These are phyloP conservation scores for Teratosphaeria pseudoeucalypti DNA, from an alignment of 2,329 filamentous ascomycete species.

Conservation along the genomic window DNA sequence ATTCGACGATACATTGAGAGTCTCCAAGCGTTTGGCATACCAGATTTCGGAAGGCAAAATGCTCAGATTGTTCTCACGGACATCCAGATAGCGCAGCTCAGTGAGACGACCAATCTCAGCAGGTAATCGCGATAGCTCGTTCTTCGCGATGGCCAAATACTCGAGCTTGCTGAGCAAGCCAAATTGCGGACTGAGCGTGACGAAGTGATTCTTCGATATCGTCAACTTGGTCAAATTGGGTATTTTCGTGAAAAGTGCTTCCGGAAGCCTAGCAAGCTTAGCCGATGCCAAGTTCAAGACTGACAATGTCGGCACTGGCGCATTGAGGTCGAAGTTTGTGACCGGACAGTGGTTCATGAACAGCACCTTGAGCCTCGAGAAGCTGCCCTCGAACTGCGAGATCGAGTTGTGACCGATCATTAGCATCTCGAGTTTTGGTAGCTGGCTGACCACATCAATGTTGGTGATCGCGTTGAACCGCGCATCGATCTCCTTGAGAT, in stretches of 20 bases:
- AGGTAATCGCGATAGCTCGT: constrained; percentile 74
- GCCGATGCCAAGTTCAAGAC: constrained; percentile 82
- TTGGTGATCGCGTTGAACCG: constrained; percentile 84
- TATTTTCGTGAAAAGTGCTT: constrained; percentile 79
- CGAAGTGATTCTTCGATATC: constrained; percentile 91
- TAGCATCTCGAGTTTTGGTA: constrained; percentile 79
- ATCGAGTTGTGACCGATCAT: constrained; percentile 88
- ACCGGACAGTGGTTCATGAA: constrained; percentile 92
- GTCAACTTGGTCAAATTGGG: constrained; percentile 78
- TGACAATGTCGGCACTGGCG: constrained; percentile 69
- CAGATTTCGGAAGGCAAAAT: constrained; percentile 88
- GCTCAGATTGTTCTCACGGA: constrained; percentile 87
- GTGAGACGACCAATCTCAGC: constrained; percentile 77
- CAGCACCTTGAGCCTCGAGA: constrained; percentile 70
- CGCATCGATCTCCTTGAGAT: constrained; percentile 81
- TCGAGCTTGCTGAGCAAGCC: constrained; percentile 75
- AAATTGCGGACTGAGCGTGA: constrained; percentile 75
- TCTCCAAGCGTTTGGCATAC: constrained; percentile 85
- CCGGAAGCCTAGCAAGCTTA: constrained; percentile 77
- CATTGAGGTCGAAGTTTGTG: constrained; percentile 78
- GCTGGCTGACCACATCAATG: constrained; percentile 74
- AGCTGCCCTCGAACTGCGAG: constrained; percentile 81
- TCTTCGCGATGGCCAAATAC: constrained; percentile 88
- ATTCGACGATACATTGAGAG: constrained; percentile 90
- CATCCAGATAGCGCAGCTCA: constrained; percentile 75